Conservation (phyloP, 495 filamentous ascomycete species). For the Aspergillus homomorphus region DNA sequence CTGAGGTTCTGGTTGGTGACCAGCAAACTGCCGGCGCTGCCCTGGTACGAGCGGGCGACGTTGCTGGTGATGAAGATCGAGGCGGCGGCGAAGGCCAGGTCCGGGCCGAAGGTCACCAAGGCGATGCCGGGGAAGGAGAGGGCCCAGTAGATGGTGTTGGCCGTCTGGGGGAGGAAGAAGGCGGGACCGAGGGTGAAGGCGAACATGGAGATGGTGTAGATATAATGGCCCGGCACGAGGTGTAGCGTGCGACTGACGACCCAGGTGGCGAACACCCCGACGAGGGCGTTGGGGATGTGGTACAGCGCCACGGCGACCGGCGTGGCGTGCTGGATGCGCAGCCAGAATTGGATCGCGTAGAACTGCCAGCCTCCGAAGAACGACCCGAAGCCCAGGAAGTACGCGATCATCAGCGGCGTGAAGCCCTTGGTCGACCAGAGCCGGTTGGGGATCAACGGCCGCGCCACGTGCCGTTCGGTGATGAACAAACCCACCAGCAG, state of each 20-base stretch:
- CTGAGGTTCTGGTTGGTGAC: constrained; percentile 36
- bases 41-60: constrained; percentile 33
- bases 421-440: constrained; percentile 43
- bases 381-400: constrained; percentile 47
- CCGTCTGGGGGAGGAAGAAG: constrained; percentile 35
- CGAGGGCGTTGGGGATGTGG: constrained; percentile 41
- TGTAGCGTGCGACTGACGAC: constrained; percentile 43
- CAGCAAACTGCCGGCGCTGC: constrained; percentile 33
- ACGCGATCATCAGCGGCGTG: constrained; percentile 45
- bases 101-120: constrained; percentile 34
- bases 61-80: constrained; percentile 37
- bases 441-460: constrained; percentile 30
- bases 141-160: constrained; percentile 30
- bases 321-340: constrained; percentile 38
- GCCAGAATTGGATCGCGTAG: constrained; percentile 51
- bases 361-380: constrained; percentile 50
- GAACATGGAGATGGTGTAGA: constrained; percentile 39
- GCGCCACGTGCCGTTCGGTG: constrained; percentile 25
- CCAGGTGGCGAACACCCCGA: constrained; percentile 25
- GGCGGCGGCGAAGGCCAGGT: constrained; percentile 33
- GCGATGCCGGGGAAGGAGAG: constrained; percentile 29
- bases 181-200: constrained; percentile 31
- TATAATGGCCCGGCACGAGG: constrained; percentile 46
- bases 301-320: constrained; percentile 43
- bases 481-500: constrained; percentile 28